Evolutionary conservation across 139 green algal genomes (phyloP).

Genomic region (Chlorella sorokiniana): DNA sequence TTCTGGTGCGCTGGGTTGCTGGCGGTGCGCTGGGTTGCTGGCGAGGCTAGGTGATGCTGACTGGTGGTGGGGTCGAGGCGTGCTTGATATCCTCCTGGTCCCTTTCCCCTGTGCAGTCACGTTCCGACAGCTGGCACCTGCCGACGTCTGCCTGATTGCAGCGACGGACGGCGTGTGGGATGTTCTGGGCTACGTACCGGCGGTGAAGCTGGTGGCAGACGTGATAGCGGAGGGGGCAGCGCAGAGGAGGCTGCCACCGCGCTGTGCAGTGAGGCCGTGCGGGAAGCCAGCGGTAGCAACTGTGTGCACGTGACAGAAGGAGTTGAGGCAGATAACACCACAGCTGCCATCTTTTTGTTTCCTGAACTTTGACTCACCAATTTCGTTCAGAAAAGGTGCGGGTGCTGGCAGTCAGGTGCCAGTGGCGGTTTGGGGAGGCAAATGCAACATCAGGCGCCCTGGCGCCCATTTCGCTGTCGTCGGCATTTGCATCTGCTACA

Average conservation of each 20-base stretch:
- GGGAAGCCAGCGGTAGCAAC: conserved; percentile 10
- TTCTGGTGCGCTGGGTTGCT: not conserved
- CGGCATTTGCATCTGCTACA: no score
- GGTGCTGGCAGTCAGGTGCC: no score
- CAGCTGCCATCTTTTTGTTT: conserved; percentile 48
- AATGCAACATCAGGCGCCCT: no score
- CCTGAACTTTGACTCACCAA: conserved; percentile 37
- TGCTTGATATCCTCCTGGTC: no score
- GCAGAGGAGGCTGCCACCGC: conserved; percentile 44
- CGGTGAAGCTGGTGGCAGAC: conserved; percentile 59
- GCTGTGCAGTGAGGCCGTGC: conserved; percentile 49
- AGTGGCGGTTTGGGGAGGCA: no score
- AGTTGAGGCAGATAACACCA: conserved; percentile 58
- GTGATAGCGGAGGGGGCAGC: conserved; percentile 40
- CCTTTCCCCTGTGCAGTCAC: conserved; percentile 18
- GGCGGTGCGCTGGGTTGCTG: no score
- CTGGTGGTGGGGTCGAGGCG: not conserved
- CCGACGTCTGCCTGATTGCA: conserved; percentile 65
- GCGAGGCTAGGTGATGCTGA: not conserved
- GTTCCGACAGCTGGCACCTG: conserved; percentile 18
- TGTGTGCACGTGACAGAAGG: conserved; percentile 9
- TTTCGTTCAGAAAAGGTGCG: not conserved
- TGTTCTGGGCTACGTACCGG: conserved; percentile 41
- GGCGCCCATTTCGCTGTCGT: no score
- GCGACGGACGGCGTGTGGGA: conserved; percentile 76